Percentiles rank a stretch among this genome's conserved stretches.
phyloP scores from a whole-genome alignment of 1,139 yeast species.

The Suhomyces wounanorum region DNA sequence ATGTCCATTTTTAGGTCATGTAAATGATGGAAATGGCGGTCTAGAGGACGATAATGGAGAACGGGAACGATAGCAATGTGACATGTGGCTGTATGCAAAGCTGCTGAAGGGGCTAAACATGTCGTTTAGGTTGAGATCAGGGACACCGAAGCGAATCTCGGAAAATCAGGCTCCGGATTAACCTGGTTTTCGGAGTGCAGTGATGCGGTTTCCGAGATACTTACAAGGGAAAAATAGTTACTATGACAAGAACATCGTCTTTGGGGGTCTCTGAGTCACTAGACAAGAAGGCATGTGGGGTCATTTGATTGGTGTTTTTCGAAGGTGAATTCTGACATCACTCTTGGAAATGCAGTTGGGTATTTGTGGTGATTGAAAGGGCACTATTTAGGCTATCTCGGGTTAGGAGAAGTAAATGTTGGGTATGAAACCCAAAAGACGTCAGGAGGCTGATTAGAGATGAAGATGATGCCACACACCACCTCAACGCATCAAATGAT shows the following conservation, averaged over 20 bases:
- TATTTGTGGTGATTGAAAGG: no score
- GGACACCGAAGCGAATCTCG: neutral
- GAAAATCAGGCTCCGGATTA: neutral
- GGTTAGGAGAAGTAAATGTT: no score
- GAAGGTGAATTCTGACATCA: no score
- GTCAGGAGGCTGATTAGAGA: neutral
- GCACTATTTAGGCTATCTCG: no score
- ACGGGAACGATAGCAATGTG: neutral
- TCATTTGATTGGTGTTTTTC: no score
- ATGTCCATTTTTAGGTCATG: neutral
- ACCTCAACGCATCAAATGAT: neutral
- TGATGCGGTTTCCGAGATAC: neutral
- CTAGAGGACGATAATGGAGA: neutral
- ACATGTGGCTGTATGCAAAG: neutral
- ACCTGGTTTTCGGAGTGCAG: neutral
- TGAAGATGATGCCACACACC: neutral
- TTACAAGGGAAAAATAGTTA: no score
- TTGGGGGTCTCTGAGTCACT: no score
- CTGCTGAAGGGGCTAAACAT: neutral
- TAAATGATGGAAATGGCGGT: neutral
- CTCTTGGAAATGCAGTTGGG: no score
- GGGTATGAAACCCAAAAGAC: no score
- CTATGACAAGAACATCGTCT: no score
- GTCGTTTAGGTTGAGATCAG: neutral
- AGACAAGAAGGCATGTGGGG: no score